These are phyloP conservation scores for Polytolypa hystricis DNA, from an alignment of 2,329 filamentous ascomycete species.

Conservation along the genomic window DNA sequence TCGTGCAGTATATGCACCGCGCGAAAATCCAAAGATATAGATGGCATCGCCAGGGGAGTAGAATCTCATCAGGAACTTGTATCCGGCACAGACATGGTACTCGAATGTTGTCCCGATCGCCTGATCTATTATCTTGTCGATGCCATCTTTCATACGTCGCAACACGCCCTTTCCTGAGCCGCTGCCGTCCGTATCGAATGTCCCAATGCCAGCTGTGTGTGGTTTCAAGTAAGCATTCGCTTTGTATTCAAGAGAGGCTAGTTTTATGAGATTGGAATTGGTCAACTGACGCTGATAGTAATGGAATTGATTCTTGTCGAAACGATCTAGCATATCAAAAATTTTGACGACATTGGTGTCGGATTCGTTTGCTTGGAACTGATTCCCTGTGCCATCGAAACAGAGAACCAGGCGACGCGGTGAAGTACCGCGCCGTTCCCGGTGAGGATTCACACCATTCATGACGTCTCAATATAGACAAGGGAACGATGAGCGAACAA, in stretches of 20 bases:
- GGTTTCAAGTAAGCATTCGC: too few relatives aligned
- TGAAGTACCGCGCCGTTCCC: not conserved
- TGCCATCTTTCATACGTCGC: conserved; percentile 8
- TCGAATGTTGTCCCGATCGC: conserved; percentile 30
- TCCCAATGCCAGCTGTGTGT: conserved; percentile 13
- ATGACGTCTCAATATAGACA: conserved; percentile 2
- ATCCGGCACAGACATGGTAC: conserved; percentile 42
- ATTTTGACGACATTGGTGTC: conserved; percentile 47
- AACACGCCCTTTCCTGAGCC: conserved; percentile 8
- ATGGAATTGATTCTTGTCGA: conserved; percentile 13
- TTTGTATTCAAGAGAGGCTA: too few relatives aligned
- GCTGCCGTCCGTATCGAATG: conserved; percentile 9
- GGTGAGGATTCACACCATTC: not conserved
- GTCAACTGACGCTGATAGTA: conserved; percentile 14
- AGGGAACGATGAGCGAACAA: conserved; percentile 5
- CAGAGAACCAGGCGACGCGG: conserved; percentile 14
- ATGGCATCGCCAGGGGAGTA: conserved; percentile 41
- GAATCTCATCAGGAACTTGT: conserved; percentile 45
- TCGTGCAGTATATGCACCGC: conserved; percentile 44
- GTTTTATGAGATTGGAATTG: not conserved
- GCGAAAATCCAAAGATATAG: conserved; percentile 45
- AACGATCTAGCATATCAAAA: conserved; percentile 30
- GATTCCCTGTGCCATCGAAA: conserved; percentile 21
- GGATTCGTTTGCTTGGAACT: conserved; percentile 24
- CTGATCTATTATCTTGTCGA: conserved; percentile 11